Percentiles rank a stretch among this genome's conserved stretches.
phyloP scores from a whole-genome alignment of 805 yeast genomes.

The Schizosaccharomyces osmophilus region DNA sequence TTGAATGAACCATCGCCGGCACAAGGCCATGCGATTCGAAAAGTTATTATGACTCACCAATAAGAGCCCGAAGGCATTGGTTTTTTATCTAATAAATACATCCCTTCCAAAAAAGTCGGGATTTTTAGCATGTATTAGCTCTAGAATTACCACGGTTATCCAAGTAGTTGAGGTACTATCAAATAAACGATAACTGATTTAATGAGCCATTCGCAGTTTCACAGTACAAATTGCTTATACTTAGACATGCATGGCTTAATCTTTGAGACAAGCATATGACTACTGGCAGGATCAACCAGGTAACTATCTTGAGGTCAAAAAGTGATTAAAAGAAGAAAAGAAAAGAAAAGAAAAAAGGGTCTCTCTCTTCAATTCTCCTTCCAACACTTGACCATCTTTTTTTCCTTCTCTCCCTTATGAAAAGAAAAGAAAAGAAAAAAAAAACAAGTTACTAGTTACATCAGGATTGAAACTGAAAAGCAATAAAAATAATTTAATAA shows the following conservation, averaged over 20 bases:
- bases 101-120: constrained; percentile 18
- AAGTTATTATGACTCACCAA: constrained; percentile 22
- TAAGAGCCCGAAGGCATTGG: constrained; percentile 20
- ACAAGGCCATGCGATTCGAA: constrained; percentile 21
- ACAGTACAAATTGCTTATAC: constrained; percentile 25
- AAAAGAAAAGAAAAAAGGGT: too few relatives aligned
- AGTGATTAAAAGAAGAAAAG: too few relatives aligned
- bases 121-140: constrained; percentile 24
- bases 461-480: too few relatives aligned
- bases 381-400: too few relatives aligned
- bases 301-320: constrained; percentile 12
- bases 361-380: too few relatives aligned
- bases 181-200: constrained; percentile 26
- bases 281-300: constrained; percentile 29
- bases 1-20: constrained; percentile 26
- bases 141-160: constrained; percentile 27
- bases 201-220: constrained; percentile 29
- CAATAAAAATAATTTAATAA: too few relatives aligned
- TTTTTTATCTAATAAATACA: constrained; percentile 24
- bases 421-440: constrained; percentile 1
- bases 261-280: constrained; percentile 30
- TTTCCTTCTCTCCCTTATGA: too few relatives aligned
- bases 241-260: constrained; percentile 27
- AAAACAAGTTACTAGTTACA: too few relatives aligned
- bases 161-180: constrained; percentile 24